phyloP scores from a whole-genome alignment of 306 rosid genomes.

The Trichosanthes truncata region DNA sequence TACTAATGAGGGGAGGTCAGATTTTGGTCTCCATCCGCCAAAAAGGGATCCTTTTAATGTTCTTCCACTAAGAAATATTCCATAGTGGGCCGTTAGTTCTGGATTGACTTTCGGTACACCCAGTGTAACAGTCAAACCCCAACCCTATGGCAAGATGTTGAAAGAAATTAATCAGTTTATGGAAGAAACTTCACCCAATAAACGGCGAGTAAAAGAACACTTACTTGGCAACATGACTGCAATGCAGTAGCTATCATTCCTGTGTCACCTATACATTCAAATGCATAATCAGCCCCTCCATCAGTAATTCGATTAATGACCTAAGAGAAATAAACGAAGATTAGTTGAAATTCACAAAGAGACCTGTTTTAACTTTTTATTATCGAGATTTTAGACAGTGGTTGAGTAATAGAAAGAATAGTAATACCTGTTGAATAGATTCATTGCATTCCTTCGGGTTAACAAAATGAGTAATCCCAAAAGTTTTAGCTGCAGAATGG shows the following conservation, averaged over 20 bases:
- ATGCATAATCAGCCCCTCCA: conserved; percentile 96
- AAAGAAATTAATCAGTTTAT: conserved; percentile 3
- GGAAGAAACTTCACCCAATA: background rate
- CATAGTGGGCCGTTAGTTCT: conserved; percentile 77
- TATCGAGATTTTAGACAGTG: background rate
- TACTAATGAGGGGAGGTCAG: conserved; percentile 78
- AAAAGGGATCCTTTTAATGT: conserved; percentile 79
- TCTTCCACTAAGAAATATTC: conserved; percentile 55
- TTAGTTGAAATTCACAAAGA: conserved; percentile 2
- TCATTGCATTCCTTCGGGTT: conserved; percentile 50
- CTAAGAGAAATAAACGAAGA: conserved; percentile 24
- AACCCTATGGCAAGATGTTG: conserved; percentile 39
- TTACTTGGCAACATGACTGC: conserved; percentile 92
- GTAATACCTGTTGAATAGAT: conserved; percentile 57
- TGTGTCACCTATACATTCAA: conserved; percentile 90
- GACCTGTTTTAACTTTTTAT: background rate
- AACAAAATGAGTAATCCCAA: conserved; percentile 72
- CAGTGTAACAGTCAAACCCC: conserved; percentile 91
- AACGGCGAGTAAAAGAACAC: background rate
- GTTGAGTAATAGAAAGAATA: background rate
- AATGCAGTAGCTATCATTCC: conserved; percentile 79
- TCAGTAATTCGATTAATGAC: conserved; percentile 60
- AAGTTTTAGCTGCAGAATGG: conserved; percentile 63
- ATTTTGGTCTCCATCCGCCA: conserved; percentile 98
- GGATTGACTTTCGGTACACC: conserved; percentile 88